Evolutionary conservation across 495 filamentous ascomycete genomes (phyloP), one percentile per base, ranked within the genome.

Genomic region (Xylaria cubensis): DNA sequence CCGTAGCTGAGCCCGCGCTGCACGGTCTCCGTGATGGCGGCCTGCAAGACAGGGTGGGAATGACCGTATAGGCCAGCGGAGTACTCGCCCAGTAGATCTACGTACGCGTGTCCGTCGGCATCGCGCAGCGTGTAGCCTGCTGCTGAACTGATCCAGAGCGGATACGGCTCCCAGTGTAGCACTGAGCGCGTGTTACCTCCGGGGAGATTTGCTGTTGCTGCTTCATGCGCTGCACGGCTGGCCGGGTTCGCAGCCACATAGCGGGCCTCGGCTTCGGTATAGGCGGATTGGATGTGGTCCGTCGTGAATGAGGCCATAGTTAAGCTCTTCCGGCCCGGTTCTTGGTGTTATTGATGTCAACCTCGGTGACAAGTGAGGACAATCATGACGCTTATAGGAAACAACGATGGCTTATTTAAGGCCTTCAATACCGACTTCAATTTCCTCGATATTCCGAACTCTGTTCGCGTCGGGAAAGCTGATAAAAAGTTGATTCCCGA

Each of bases 111-210:
- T 1, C 77, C 79, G 70, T 88, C 87, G 36, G 78, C 76, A 66
- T 80, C 85, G 69, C 72, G 80, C 41, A 87, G 73, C 29, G 72
- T 79, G 64, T 77, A 78, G 2, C 69, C 84, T 69, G 80, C 72
- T 36, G 83, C 86, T 32, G 67, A 82, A 64, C 74, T 77, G 78
- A 86, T 81, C 73, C 78, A 79, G 19, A 91, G 69, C 0, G 89
- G 89, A 69, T 90, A 91, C 0, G 90, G 89, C 4, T 75, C 76
- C n/a, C 82, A 83, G 77, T 90, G 84, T 0, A 91, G 81, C 2
- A 90, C 79, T 3, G 85, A 87, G 21, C 90, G 80, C 15, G 90
- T 91, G 74, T 91, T 91, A 51, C 90, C 90, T 19, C 89, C 89
- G 0, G 89, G 89, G 4, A 90, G 77, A 51, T 79, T 74, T 42